Evolutionary conservation across 768 basidiomycete genomes (phyloP), one percentile per base, ranked within the genome.

Genomic region (Coprinopsis strossmayeri): DNA sequence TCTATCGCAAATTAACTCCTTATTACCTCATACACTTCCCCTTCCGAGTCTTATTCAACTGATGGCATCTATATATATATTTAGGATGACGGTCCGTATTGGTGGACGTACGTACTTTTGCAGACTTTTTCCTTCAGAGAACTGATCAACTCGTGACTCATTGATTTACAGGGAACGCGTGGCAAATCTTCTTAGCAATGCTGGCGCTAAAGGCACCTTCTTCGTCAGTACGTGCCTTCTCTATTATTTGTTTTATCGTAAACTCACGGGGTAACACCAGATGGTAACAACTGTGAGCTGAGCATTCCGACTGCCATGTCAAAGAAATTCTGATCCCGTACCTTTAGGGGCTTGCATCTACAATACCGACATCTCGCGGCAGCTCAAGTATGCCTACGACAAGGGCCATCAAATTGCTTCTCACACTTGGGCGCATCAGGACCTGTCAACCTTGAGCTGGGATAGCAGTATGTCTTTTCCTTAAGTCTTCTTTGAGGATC

Each of bases 371-470:
- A 49, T 55, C 1, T 55, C 57, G 11, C 49, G 53, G 20, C 54
- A 57, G 2, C 52, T 63, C 42, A 53, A 56, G 35, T 52, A 59
- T 43, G 52, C 55, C 1, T 64, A 63, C 48, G 44, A 48, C 45
- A 48, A 49, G 3, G 67, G 65, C 2, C 66, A 67, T 39, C 64
- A 66, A 48, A 53, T 67, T 28, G 63, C 53, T 17, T 64, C 64
- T 9, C 65, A 67, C 50, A 64, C 65, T 3, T 67, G 66, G 67
- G 46, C 45, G 3, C 67, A 69, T 43, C 32, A 43, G 13, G 53
- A 65, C 42, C 51, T 66, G 18, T 56, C 53, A 2, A 52, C 34
- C 5, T 46, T 63, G 10, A 53, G 55, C n/a, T 55, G 51, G 54
- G 59, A 52, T 45, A 44, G 61, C 38, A 55, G 62, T 63, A 40